phyloP scores from a whole-genome alignment of 2,329 filamentous ascomycete genomes.

The Neonectria sp. region DNA sequence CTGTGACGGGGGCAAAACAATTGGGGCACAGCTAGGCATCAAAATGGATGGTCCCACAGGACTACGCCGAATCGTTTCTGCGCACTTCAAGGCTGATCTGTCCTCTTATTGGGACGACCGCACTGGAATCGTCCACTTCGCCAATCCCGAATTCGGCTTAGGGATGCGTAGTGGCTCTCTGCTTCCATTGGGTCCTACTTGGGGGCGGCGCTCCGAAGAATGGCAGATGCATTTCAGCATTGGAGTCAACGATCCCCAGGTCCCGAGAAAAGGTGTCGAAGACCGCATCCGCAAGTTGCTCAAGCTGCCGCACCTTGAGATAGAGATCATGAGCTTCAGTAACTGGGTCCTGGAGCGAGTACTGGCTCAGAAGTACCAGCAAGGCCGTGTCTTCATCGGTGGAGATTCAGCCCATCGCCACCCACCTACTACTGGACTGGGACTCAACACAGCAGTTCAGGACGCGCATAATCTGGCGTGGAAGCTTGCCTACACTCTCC shows the following conservation, averaged over 20 bases:
- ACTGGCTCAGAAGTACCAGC: not conserved
- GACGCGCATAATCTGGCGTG: conserved; percentile 1
- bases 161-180: not conserved
- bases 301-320: not conserved
- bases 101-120: conserved; percentile 10
- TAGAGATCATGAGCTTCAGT: not conserved
- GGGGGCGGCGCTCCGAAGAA: conserved; percentile 1
- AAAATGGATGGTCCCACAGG: not conserved
- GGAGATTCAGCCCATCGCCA: conserved; percentile 5
- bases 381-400: conserved; percentile 2
- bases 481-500: not conserved
- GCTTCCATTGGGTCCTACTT: conserved; percentile 4
- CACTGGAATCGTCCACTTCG: not conserved
- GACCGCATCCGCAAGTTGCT: conserved; percentile 6
- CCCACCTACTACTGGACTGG: conserved; percentile 5
- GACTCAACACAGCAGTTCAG: conserved; percentile 7
- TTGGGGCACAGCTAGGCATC: not conserved
- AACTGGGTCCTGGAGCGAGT: conserved; percentile 3
- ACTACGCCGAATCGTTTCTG: not conserved
- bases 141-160: not conserved
- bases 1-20: conserved; percentile 1
- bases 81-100: conserved; percentile 5
- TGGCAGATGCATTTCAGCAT: conserved; percentile 6
- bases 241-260: not conserved
- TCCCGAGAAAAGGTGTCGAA: not conserved